Percentiles rank a stretch among this genome's conserved stretches.
phyloP scores from a whole-genome alignment of 2,329 filamentous ascomycete species.

The Xylariales sp. region DNA sequence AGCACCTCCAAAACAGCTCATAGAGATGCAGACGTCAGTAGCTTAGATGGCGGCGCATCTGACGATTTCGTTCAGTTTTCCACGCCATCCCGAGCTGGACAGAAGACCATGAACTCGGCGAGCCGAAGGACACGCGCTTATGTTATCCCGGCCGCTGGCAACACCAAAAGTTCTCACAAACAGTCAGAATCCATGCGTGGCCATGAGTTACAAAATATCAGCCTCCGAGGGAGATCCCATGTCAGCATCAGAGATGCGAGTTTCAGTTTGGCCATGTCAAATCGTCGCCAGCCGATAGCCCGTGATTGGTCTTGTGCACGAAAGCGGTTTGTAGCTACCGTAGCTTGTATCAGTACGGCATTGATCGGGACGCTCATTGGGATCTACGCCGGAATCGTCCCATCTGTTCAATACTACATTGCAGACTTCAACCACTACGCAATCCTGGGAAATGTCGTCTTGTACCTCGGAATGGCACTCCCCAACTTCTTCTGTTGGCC shows the following conservation, averaged over 20 bases:
- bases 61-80: constrained; percentile 23
- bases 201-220: constrained; percentile 29
- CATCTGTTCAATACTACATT: constrained; percentile 74
- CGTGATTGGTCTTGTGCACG: constrained; percentile 65
- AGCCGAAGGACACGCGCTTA: background rate
- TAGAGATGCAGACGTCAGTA: constrained; percentile 16
- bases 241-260: constrained; percentile 46
- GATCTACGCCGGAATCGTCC: constrained; percentile 73
- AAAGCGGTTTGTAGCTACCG: constrained; percentile 63
- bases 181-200: constrained; percentile 11
- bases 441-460: constrained; percentile 68
- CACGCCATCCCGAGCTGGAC: constrained; percentile 8
- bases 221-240: constrained; percentile 46
- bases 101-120: constrained; percentile 4
- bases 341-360: constrained; percentile 69
- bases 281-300: constrained; percentile 61
- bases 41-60: constrained; percentile 25
- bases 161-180: constrained; percentile 6
- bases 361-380: constrained; percentile 67
- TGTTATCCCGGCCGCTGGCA: constrained; percentile 4
- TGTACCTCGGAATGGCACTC: constrained; percentile 67
- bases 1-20: background rate
- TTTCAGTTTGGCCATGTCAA: constrained; percentile 49
- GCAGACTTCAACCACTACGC: constrained; percentile 63
- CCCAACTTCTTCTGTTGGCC: constrained; percentile 71